Conservation (phyloP, 2,329 filamentous ascomycete species). For the Beauveria brongniartii region DNA sequence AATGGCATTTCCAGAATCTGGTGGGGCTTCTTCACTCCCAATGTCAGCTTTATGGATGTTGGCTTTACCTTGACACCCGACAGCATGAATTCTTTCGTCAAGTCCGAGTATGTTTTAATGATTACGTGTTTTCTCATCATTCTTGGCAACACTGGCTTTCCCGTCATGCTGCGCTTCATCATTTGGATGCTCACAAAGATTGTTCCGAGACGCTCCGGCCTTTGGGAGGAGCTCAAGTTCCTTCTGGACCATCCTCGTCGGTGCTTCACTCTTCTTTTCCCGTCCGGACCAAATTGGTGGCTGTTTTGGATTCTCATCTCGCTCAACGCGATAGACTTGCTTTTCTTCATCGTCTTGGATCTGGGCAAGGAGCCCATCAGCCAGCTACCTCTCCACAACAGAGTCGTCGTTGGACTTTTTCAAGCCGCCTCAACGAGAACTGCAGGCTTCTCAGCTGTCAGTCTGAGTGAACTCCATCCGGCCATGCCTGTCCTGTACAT, state of each 20-base stretch:
- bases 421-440: slow-evolving; percentile 86
- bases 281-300: slow-evolving; percentile 89
- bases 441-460: slow-evolving; percentile 79
- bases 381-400: slow-evolving; percentile 59
- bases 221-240: slow-evolving; percentile 88
- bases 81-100: slow-evolving; percentile 86
- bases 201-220: slow-evolving; percentile 54
- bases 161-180: slow-evolving; percentile 84
- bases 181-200: slow-evolving; percentile 75
- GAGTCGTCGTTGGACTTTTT: slow-evolving; percentile 80
- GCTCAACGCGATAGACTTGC: slow-evolving; percentile 75
- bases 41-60: slow-evolving; percentile 89
- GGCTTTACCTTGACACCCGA: slow-evolving; percentile 87
- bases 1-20: slow-evolving; percentile 61
- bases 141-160: slow-evolving; percentile 92
- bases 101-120: slow-evolving; percentile 66
- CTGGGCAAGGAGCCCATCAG: slow-evolving; percentile 64
- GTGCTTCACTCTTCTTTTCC: slow-evolving; percentile 93
- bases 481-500: slow-evolving; percentile 90
- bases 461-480: slow-evolving; percentile 70
- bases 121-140: slow-evolving; percentile 80
- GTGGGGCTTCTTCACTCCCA: slow-evolving; percentile 90
- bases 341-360: slow-evolving; percentile 91
- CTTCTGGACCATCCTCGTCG: slow-evolving; percentile 89
- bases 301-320: slow-evolving; percentile 77